Evolutionary conservation across 1,284 basidiomycete genomes (phyloP).

Genomic region (Ustilago shanxiensis): DNA sequence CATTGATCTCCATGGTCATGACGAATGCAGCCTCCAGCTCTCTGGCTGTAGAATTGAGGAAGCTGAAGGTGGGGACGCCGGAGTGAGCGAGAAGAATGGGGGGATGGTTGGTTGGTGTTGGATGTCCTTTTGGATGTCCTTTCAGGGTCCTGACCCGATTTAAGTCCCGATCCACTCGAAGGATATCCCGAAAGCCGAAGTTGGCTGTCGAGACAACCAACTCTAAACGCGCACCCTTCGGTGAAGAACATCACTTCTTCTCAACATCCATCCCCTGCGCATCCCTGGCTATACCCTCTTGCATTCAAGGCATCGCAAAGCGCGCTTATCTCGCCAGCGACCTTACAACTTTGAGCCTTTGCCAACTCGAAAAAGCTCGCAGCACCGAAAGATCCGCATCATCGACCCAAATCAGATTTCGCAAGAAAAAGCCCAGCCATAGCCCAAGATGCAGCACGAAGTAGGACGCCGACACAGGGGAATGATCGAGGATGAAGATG

Average conservation of each 20-base stretch:
- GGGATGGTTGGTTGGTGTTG: background rate
- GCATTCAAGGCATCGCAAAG: too few relatives aligned
- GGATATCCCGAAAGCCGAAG: background rate
- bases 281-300: background rate
- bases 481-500: conserved; percentile 58
- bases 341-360: too few relatives aligned
- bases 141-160: conserved; percentile 1
- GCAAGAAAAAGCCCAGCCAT: too few relatives aligned
- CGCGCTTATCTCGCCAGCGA: too few relatives aligned
- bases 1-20: conserved; percentile 21
- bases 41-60: background rate
- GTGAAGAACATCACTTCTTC: background rate
- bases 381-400: too few relatives aligned
- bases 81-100: background rate
- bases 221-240: background rate
- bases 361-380: too few relatives aligned
- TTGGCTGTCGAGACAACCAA: background rate
- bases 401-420: too few relatives aligned
- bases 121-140: too few relatives aligned
- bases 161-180: too few relatives aligned
- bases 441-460: conserved; percentile 34
- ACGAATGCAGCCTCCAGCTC: background rate
- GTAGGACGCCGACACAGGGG: conserved; percentile 48
- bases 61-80: background rate
- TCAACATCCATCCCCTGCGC: background rate